phyloP scores from a whole-genome alignment of 2,329 filamentous ascomycete genomes.

The Geoglossum cookeanum region DNA sequence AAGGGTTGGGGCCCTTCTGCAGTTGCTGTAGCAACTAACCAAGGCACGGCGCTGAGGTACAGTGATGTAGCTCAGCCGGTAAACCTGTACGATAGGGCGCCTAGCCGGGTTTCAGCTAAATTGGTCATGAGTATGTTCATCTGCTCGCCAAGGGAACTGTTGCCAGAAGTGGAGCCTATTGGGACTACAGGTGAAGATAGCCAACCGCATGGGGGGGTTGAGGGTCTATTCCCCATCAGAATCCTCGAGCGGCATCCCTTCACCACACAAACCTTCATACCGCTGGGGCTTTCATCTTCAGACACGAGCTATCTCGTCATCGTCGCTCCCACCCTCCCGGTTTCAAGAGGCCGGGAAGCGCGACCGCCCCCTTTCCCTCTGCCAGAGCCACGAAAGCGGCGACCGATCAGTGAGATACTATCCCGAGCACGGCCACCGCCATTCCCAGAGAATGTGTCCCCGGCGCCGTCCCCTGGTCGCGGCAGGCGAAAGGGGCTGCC shows the following conservation, averaged over 20 bases:
- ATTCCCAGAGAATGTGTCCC: slow-evolving; percentile 29
- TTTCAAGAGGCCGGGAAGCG: slow-evolving; percentile 13
- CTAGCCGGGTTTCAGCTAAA: slow-evolving; percentile 34
- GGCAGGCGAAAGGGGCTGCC: slow-evolving; percentile 37
- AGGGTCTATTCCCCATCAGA: slow-evolving; percentile 39
- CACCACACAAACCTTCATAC: slow-evolving; percentile 85
- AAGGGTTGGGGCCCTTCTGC: slow-evolving; percentile 23
- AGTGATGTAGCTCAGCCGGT: slow-evolving; percentile 54
- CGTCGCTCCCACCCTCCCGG: slow-evolving; percentile 58
- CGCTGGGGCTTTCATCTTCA: slow-evolving; percentile 36
- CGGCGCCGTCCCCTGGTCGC: slow-evolving; percentile 8
- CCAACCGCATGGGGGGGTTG: background rate
- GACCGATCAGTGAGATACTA: slow-evolving; percentile 21
- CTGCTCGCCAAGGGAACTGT: slow-evolving; percentile 40
- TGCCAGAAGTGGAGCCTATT: background rate
- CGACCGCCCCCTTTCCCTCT: slow-evolving; percentile 25
- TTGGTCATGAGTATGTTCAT: slow-evolving; percentile 78
- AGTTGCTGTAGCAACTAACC: slow-evolving; percentile 45
- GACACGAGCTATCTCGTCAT: slow-evolving; percentile 53
- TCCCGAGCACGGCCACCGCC: slow-evolving; percentile 22
- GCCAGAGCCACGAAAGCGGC: slow-evolving; percentile 14
- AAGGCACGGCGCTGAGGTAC: slow-evolving; percentile 78
- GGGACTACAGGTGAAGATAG: background rate
- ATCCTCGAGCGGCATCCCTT: slow-evolving; percentile 85
- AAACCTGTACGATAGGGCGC: slow-evolving; percentile 49